A percentile compares a stretch with the other conserved stretches of the same genome.
Evolutionary conservation across 1,139 yeast species (phyloP).

Genomic region (Pichia sp.): DNA sequence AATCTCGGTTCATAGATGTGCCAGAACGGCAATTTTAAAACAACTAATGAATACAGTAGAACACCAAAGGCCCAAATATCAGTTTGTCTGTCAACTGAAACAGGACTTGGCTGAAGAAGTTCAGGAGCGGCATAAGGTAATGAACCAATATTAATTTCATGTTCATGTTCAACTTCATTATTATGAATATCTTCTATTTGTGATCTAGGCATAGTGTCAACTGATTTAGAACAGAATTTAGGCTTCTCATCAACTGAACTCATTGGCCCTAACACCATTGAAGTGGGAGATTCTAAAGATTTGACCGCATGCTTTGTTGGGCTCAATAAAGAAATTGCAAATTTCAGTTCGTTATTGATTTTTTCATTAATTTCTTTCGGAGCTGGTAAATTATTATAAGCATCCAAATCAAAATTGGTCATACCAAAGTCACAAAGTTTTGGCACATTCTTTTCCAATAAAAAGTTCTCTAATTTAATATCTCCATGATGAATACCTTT

Average conservation of each 20-base stretch:
- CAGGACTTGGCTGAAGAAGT: conserved; percentile 57
- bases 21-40: conserved; percentile 74
- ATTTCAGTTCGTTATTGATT: conserved; percentile 1
- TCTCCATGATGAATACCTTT: conserved; percentile 82
- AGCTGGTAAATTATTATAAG: not conserved
- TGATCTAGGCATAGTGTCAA: not conserved
- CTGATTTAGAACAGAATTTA: not conserved
- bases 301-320: not conserved
- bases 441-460: conserved; percentile 44
- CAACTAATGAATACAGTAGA: conserved; percentile 61
- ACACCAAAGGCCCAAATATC: conserved; percentile 94
- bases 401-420: conserved; percentile 31
- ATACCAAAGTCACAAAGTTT: conserved; percentile 86
- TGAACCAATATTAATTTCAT: conserved; percentile 56
- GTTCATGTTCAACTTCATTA: conserved; percentile 21
- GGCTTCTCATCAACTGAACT: not conserved
- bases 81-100: conserved; percentile 57
- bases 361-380: not conserved
- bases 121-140: conserved; percentile 93
- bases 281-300: not conserved
- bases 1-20: conserved; percentile 78
- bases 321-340: not conserved
- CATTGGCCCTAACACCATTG: not conserved
- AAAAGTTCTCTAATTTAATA: conserved; percentile 78
- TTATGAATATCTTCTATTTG: not conserved